Conservation (phyloP, 1,284 basidiomycete genomes). For the Hemileia vastatrix region DNA sequence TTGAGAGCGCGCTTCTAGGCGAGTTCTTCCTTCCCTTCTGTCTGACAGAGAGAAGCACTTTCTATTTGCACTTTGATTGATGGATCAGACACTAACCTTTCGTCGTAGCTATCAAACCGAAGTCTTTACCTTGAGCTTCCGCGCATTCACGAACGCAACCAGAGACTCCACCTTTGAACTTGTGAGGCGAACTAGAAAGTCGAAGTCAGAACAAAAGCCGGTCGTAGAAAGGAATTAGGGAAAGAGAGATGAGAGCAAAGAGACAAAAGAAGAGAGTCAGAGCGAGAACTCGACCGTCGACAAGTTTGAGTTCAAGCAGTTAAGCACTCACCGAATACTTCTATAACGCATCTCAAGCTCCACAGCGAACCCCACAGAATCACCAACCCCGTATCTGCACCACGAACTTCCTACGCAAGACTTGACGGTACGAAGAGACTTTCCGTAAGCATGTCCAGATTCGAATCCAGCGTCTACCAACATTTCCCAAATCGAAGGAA, state of each 20-base stretch:
- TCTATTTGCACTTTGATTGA: too few species aligned
- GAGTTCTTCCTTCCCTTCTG: too few species aligned
- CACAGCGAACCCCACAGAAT: conserved; percentile 64
- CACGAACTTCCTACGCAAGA: conserved; percentile 55
- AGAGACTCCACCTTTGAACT: conserved; percentile 65
- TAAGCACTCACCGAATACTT: conserved; percentile 56
- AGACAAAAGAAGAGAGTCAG: too few species aligned
- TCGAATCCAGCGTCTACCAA: conserved; percentile 61
- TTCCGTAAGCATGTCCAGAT: conserved; percentile 66
- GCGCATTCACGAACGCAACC: conserved; percentile 67
- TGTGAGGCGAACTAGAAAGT: conserved; percentile 53
- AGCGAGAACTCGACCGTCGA: too few species aligned
- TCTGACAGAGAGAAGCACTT: conserved; percentile 27
- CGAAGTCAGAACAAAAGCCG: background rate
- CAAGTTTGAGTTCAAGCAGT: too few species aligned
- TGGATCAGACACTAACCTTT: too few species aligned
- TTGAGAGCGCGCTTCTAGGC: background rate
- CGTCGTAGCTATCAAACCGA: conserved; percentile 65
- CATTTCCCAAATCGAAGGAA: conserved; percentile 66
- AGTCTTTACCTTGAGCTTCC: conserved; percentile 66
- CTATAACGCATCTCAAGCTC: conserved; percentile 65
- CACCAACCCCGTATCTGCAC: conserved; percentile 67
- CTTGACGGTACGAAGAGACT: conserved; percentile 54
- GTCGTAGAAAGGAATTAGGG: too few species aligned
- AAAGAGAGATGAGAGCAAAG: too few species aligned